Conservation (phyloP, 2,329 filamentous ascomycete genomes). For the Aureobasidium sp. region DNA sequence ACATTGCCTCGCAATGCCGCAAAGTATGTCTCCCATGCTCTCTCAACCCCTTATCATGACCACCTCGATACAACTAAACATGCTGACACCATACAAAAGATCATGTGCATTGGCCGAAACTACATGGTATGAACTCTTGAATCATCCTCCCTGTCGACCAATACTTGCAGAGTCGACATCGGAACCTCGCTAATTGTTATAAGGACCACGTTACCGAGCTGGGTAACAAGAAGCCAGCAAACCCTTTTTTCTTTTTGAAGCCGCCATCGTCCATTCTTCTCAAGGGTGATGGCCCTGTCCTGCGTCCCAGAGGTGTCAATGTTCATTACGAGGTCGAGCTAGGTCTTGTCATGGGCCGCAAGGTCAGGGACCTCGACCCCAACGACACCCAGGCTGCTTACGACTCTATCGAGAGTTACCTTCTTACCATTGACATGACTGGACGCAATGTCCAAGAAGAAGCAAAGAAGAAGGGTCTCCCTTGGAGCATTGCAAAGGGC, state of each 20-base stretch:
- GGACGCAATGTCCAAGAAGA: constrained; percentile 92
- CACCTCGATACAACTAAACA: neutral
- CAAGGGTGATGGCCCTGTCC: constrained; percentile 68
- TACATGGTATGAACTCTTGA: constrained; percentile 54
- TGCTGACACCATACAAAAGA: constrained; percentile 38
- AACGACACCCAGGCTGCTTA: constrained; percentile 69
- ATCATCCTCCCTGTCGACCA: neutral
- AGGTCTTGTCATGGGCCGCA: constrained; percentile 79
- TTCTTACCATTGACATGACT: constrained; percentile 94
- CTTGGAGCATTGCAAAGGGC: constrained; percentile 94
- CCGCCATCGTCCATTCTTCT: constrained; percentile 79
- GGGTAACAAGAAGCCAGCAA: constrained; percentile 58
- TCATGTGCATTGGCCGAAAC: constrained; percentile 91
- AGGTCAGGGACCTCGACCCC: constrained; percentile 65
- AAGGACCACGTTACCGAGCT: constrained; percentile 85
- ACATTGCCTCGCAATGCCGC: constrained; percentile 31
- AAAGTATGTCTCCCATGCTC: constrained; percentile 32
- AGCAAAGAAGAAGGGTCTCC: constrained; percentile 92
- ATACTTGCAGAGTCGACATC: neutral
- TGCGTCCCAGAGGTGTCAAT: constrained; percentile 74
- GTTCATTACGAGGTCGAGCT: constrained; percentile 96
- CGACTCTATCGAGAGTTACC: constrained; percentile 79
- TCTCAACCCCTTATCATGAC: neutral
- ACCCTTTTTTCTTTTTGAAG: constrained; percentile 99
- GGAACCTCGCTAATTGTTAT: neutral